Evolutionary conservation across 1,284 basidiomycete genomes (phyloP), one percentile per base, ranked within the genome.

Genomic region (Marasmius oreades): DNA sequence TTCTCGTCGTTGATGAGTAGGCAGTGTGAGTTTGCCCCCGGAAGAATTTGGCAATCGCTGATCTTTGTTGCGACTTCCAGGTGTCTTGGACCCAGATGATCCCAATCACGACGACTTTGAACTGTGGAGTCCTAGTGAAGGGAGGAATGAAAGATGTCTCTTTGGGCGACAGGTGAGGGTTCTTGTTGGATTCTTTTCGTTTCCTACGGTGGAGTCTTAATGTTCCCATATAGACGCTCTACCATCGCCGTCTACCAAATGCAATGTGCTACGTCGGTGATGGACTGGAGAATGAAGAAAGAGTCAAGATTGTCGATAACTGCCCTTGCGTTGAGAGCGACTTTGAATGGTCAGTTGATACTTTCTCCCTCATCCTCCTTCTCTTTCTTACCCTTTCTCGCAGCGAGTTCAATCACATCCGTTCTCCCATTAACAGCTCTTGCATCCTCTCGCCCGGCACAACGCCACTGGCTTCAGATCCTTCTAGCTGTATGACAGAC

Each of bases 21-120:
- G 62, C 75, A 86, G 76, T 98, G 95, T 92, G 65, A 66, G 86
- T 76, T 22, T 39, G 55, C 6, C 33, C 24, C 51, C 52, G 36
- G 42, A 22, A 12, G 5, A 4, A 33, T 4, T 20, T 34, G 16
- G 28, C 42, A 37, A n/a, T 11, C 55, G n/a, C 50, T 51, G 14
- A 7, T 55, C 69, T 43, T 4, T 31, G 67, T 42, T 12, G 42
- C 48, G 47, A 16, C 55, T 51, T 45, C 45, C 60, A 95, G 93
- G 93, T 70, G 72, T 78, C 0, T 73, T 94, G 48, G 81, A 82
- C 62, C 56, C 81, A 3, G 80, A 91, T 1, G 75, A 96, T 66
- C 87, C 93, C 3, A 80, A 79, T 31, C 74, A 86, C 48, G 94
- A 97, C 66, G 95, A 98, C 71, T 98, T 97, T 67, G 95, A 97